A percentile compares a stretch with the other conserved stretches of the same genome.
These are phyloP conservation scores for Pyrus bretschneideri DNA, from an alignment of 306 rosid genomes.

Conservation along the genomic window DNA sequence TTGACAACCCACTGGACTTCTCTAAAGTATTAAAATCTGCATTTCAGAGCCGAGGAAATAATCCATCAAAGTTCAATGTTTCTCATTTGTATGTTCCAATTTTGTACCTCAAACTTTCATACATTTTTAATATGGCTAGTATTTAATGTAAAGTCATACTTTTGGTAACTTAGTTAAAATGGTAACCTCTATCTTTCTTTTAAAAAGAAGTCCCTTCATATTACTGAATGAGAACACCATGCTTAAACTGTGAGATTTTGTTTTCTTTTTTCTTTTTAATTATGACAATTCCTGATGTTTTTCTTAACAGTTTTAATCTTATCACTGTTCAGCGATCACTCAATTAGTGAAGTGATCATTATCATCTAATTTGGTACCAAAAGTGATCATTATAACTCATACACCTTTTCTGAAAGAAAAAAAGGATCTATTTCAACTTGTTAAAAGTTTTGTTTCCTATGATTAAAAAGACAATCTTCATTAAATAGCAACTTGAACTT, in stretches of 20 bases:
- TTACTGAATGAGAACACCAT: background rate
- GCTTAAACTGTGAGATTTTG: background rate
- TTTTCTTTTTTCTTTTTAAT: background rate
- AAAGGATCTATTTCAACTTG: background rate
- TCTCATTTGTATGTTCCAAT: conserved; percentile 78
- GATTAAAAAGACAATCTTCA: background rate
- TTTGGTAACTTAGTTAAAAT: conserved; percentile 10
- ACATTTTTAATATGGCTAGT: conserved; percentile 6
- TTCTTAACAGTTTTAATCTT: background rate
- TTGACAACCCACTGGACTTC: conserved; percentile 81
- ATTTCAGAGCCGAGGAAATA: conserved; percentile 58
- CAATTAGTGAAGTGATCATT: background rate
- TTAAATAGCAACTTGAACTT: background rate
- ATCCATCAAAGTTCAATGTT: conserved; percentile 57
- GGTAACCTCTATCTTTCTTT: background rate
- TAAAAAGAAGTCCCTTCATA: background rate
- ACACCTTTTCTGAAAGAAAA: background rate
- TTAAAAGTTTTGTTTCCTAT: background rate
- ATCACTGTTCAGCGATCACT: background rate
- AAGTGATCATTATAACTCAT: background rate
- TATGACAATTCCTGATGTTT: background rate
- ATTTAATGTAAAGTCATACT: conserved; percentile 2
- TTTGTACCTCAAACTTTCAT: conserved; percentile 19
- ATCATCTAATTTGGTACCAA: no score
- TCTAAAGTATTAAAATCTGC: conserved; percentile 69